phyloP scores from a whole-genome alignment of 306 rosid species.

The Crataegus laevigata region DNA sequence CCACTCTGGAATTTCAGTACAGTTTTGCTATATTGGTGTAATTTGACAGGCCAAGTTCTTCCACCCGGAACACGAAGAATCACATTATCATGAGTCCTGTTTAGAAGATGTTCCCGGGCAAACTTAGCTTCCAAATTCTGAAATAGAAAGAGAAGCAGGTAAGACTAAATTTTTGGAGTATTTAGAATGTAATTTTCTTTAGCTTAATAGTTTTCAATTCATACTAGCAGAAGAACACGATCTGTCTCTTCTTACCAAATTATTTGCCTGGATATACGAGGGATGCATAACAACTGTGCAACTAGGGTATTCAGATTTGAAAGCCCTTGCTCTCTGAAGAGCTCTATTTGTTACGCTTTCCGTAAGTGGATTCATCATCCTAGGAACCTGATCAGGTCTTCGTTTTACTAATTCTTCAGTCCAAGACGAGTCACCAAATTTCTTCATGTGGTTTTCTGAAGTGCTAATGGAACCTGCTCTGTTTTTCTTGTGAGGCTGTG shows the following conservation, averaged over 20 bases:
- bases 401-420: background rate
- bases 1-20: background rate
- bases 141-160: background rate
- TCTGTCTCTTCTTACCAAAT: slow-evolving; percentile 8
- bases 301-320: background rate
- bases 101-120: background rate
- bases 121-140: background rate
- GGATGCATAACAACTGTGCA: background rate
- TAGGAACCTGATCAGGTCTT: background rate
- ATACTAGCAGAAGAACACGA: too few species aligned
- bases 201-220: too few species aligned
- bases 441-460: background rate
- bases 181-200: background rate
- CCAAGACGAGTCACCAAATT: background rate
- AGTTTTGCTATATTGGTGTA: background rate
- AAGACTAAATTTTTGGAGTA: background rate
- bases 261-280: background rate
- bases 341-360: background rate
- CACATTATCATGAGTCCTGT: background rate
- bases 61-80: background rate
- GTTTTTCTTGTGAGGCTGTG: background rate
- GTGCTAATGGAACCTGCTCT: background rate
- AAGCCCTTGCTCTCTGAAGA: background rate
- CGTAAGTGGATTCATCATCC: too few species aligned
- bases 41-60: background rate